Conservation (phyloP, 2,329 filamentous ascomycete genomes). For the Colletotrichum phormii region DNA sequence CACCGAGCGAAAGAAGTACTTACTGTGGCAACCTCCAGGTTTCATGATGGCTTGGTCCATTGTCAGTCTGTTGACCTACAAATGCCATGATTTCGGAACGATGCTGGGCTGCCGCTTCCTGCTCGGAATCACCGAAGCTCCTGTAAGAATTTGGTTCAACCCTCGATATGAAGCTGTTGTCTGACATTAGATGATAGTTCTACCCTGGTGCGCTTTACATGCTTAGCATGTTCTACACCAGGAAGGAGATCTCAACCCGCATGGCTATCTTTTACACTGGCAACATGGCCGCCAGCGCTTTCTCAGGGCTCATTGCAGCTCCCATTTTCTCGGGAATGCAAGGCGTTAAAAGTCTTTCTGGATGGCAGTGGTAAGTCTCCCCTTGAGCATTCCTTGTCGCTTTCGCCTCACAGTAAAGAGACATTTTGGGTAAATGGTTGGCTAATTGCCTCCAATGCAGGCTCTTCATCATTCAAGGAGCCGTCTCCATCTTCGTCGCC, state of each 20-base stretch:
- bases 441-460: background rate
- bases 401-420: no score
- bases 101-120: slow-evolving; percentile 37
- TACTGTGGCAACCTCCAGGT: background rate
- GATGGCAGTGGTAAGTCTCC: slow-evolving; percentile 54
- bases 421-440: no score
- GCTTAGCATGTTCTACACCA: slow-evolving; percentile 38
- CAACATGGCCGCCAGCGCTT: slow-evolving; percentile 56
- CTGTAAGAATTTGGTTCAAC: background rate
- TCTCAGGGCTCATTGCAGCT: slow-evolving; percentile 57
- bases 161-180: rapidly evolving
- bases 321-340: slow-evolving; percentile 57
- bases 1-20: background rate
- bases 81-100: slow-evolving; percentile 26
- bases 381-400: no score
- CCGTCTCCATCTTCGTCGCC: slow-evolving; percentile 50
- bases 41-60: slow-evolving; percentile 38
- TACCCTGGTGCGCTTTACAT: slow-evolving; percentile 38
- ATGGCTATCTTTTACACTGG: slow-evolving; percentile 58
- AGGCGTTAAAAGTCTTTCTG: slow-evolving; percentile 48
- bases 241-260: slow-evolving; percentile 40
- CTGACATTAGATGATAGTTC: slow-evolving; percentile 12
- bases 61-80: slow-evolving; percentile 36
- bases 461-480: slow-evolving; percentile 57
- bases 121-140: slow-evolving; percentile 37